phyloP scores from a whole-genome alignment of 139 green algal genomes.

The Micractinium conductrix region DNA sequence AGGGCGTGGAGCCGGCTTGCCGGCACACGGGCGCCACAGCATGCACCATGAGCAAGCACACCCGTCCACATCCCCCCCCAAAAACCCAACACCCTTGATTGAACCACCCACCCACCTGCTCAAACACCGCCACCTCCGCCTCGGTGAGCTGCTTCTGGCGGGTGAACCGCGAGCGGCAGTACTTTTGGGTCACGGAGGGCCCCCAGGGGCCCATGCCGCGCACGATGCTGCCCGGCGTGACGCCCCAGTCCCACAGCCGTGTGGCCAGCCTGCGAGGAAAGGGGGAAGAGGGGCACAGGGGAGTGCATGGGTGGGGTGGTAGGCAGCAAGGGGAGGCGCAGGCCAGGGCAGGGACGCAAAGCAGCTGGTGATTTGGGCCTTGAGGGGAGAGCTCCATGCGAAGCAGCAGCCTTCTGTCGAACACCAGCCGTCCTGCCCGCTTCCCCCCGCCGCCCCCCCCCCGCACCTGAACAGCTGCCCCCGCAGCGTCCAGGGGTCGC shows the following conservation, averaged over 20 bases:
- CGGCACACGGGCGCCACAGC: too few relatives aligned
- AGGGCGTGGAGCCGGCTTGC: too few relatives aligned
- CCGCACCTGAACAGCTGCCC: conserved; percentile 55
- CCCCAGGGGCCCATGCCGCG: conserved; percentile 78
- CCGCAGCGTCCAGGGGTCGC: conserved; percentile 46
- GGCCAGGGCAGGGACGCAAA: too few relatives aligned
- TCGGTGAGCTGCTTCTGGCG: conserved; percentile 30
- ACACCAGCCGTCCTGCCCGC: too few relatives aligned
- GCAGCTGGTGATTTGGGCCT: too few relatives aligned
- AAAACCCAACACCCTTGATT: too few relatives aligned
- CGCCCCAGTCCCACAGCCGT: conserved; percentile 65
- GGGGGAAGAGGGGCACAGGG: background rate
- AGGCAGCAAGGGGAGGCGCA: background rate
- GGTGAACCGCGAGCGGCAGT: conserved; percentile 62
- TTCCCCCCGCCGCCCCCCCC: background rate
- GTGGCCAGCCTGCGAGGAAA: conserved; percentile 22
- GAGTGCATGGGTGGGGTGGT: too few relatives aligned
- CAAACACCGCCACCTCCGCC: conserved; percentile 12
- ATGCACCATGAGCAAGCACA: too few relatives aligned
- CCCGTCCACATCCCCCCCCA: too few relatives aligned
- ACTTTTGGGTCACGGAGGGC: conserved; percentile 51
- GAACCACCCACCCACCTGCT: conserved; percentile 18
- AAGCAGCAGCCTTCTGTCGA: too few relatives aligned
- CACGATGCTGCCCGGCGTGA: conserved; percentile 80
- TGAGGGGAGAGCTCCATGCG: too few relatives aligned